Percentiles rank a stretch among this genome's conserved stretches.
Conservation (phyloP, 441 rosid species). For the Adansonia rubrostipa region DNA sequence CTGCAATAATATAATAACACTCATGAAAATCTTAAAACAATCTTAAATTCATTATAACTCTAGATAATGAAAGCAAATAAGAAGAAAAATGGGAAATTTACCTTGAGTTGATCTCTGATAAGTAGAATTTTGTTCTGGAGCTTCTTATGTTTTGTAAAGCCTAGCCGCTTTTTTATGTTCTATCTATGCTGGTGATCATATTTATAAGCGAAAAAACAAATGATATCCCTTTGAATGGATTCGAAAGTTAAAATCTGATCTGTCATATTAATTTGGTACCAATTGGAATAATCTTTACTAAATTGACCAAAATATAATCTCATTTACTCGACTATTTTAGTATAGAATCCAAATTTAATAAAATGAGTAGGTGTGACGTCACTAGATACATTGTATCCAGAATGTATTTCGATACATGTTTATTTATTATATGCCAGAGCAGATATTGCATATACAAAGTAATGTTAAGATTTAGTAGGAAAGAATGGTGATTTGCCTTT, state of each 20-base stretch:
- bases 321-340: neutral
- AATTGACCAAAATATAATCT: neutral
- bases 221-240: too few relatives aligned
- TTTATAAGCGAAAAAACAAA: neutral
- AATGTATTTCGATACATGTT: neutral
- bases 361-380: neutral
- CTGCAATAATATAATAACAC: neutral
- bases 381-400: too few relatives aligned
- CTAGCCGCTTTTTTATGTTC: neutral
- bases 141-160: neutral
- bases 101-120: neutral
- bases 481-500: neutral
- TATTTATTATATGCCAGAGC: neutral
- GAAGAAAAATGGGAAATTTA: neutral
- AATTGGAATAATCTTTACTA: neutral
- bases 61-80: neutral
- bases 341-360: neutral
- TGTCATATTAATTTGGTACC: neutral
- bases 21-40: neutral
- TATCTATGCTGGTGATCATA: accelerated
- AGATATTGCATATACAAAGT: neutral
- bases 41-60: neutral
- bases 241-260: neutral
- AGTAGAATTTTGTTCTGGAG: neutral
- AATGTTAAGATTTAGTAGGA: neutral